phyloP scores from a whole-genome alignment of 495 filamentous ascomycete genomes.

The Echria macrotheca region DNA sequence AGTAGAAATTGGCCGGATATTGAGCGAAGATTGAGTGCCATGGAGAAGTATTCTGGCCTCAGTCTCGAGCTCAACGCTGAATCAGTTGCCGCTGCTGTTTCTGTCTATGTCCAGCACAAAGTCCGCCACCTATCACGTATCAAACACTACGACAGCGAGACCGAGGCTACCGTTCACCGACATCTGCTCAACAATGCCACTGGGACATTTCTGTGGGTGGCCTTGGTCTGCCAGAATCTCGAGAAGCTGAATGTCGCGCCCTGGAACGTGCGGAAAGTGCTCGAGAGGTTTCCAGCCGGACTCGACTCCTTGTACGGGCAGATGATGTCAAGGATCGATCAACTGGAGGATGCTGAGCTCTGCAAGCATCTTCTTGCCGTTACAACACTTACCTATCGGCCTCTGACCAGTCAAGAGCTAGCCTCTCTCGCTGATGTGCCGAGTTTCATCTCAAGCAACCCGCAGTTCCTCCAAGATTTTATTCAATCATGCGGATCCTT shows the following conservation, averaged over 20 bases:
- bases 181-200: conserved; percentile 20
- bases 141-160: background rate
- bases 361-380: conserved; percentile 19
- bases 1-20: conserved; percentile 20
- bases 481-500: conserved; percentile 26
- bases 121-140: background rate
- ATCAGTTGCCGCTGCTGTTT: conserved; percentile 16
- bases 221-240: conserved; percentile 4
- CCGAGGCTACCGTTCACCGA: conserved; percentile 9
- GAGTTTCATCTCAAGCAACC: background rate
- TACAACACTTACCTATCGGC: conserved; percentile 13
- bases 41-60: conserved; percentile 15
- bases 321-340: conserved; percentile 19
- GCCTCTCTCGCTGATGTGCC: conserved; percentile 8
- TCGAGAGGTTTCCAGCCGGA: conserved; percentile 20
- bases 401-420: conserved; percentile 20
- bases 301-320: conserved; percentile 19
- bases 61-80: conserved; percentile 29
- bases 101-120: conserved; percentile 32
- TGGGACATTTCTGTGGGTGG: conserved; percentile 8
- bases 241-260: background rate
- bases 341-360: conserved; percentile 2
- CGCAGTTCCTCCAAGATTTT: conserved; percentile 6
- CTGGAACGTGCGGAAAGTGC: background rate
- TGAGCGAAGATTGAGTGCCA: conserved; percentile 23